Conservation (phyloP, 768 basidiomycete genomes). For the Phylloporus scabripes region DNA sequence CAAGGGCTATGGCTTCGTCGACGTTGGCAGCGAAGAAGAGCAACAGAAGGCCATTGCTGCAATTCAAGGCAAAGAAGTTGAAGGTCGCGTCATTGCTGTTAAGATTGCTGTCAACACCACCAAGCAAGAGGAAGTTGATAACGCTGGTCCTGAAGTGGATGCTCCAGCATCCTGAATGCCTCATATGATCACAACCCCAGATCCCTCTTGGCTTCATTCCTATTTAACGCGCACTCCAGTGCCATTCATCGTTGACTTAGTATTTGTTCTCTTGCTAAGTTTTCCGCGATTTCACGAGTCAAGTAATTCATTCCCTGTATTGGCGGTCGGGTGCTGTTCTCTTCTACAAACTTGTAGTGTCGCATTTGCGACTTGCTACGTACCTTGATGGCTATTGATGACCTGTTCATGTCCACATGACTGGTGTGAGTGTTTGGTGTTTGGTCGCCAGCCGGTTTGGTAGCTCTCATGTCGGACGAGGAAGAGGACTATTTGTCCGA, state of each 20-base stretch:
- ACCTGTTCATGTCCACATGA: constrained; percentile 17
- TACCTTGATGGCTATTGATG: constrained; percentile 28
- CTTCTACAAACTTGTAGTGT: constrained; percentile 28
- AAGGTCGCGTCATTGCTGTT: constrained; percentile 81
- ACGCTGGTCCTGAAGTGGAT: constrained; percentile 29
- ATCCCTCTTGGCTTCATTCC: constrained; percentile 23
- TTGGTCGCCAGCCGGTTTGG: constrained; percentile 11
- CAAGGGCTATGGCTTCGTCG: constrained; percentile 98
- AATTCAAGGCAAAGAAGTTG: constrained; percentile 83
- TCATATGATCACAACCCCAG: constrained; percentile 14
- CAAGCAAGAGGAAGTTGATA: constrained; percentile 50
- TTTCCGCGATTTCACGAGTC: constrained; percentile 34
- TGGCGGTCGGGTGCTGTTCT: constrained; percentile 46
- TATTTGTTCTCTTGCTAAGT: constrained; percentile 33
- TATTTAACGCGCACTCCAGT: constrained; percentile 24
- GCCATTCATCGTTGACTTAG: constrained; percentile 29
- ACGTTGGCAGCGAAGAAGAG: constrained; percentile 82
- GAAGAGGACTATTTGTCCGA: constrained; percentile 85
- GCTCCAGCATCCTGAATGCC: constrained; percentile 24
- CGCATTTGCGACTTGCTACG: constrained; percentile 24
- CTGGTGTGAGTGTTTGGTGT: constrained; percentile 12
- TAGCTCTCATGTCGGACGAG: constrained; percentile 53
- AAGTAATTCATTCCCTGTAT: constrained; percentile 21
- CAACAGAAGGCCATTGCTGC: constrained; percentile 88
- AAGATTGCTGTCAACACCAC: constrained; percentile 93